Base-by-base conservation (phyloP, 2,329 filamentous ascomycete species). In the Microsporum ferrugineum region DNA sequence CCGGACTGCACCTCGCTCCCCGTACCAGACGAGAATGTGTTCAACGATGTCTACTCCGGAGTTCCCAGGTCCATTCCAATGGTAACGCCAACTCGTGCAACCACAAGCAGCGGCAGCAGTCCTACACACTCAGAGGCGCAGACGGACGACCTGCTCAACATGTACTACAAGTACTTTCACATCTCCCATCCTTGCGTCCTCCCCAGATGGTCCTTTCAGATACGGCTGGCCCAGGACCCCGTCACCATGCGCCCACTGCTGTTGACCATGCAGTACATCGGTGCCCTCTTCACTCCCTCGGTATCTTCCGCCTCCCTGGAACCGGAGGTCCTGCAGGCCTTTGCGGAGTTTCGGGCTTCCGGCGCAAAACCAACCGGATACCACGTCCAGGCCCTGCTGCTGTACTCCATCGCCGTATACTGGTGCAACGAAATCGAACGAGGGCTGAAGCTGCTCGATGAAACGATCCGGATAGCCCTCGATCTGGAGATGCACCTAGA, bases 121-220 rank as follows among this genome's bases (percentile, higher is more conserved):
- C 55, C 51, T 31, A 38, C 41, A 17, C 53, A 34, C 29, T 57
- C 41, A 5, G n/a, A 23, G 10, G 45, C 31, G 61, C 36, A 58
- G 1, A 51, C 45, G 17, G 59, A 61, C 17, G 57, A 59, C 10
- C 41, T 63, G 55, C 51, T 62, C 33, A 56, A 59, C 70, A 55
- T 66, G 12, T 74, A 72, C 60, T 74, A 73, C 59, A 63, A 65
- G 36, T 65, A 68, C 36, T 73, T 74, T 36, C 71, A 72, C 55
- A 57, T 43, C 43, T 65, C 65, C 1, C 71, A 73, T 58, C 70
- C 71, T 0, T 69, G 67, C 17, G 60, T 71, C 7, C 57, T 69
- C 41, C 72, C 71, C 4, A 63, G 41, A 29, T 62, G 49, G 41
- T 59, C 67, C 56, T 49, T 70, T 1, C 31, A 45, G 17, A 33